These are phyloP conservation scores for Fusarium equiseti DNA, from an alignment of 2,329 filamentous ascomycete species.

Conservation along the genomic window DNA sequence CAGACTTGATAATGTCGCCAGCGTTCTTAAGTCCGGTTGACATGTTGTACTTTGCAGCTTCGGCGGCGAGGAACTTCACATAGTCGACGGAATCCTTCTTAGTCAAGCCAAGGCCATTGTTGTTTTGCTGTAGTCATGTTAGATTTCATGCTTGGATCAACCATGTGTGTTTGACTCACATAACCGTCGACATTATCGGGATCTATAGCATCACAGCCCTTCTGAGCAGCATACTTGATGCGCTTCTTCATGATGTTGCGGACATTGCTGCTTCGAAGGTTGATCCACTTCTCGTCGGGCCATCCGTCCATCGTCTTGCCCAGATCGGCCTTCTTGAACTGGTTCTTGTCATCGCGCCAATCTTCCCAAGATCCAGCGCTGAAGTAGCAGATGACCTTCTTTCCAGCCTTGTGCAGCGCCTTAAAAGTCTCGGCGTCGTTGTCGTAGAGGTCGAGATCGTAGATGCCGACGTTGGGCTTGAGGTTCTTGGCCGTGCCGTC, in stretches of 20 bases:
- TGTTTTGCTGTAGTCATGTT: conserved; percentile 59
- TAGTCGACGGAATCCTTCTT: conserved; percentile 67
- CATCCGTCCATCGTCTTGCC: conserved; percentile 72
- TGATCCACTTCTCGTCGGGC: conserved; percentile 75
- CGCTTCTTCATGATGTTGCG: conserved; percentile 72
- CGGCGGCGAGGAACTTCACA: conserved; percentile 69
- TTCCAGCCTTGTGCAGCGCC: conserved; percentile 67
- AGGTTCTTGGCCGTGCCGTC: conserved; percentile 47
- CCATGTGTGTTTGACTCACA: conserved; percentile 51
- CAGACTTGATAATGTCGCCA: conserved; percentile 65
- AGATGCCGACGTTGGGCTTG: conserved; percentile 63
- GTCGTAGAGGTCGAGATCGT: conserved; percentile 67
- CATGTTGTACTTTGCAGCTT: conserved; percentile 66
- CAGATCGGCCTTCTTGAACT: conserved; percentile 67
- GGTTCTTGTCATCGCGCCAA: conserved; percentile 67
- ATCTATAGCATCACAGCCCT: conserved; percentile 77
- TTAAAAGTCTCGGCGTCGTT: conserved; percentile 59
- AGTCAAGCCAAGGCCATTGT: conserved; percentile 72
- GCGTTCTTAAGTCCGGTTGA: conserved; percentile 78
- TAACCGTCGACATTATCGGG: conserved; percentile 79
- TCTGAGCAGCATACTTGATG: conserved; percentile 68
- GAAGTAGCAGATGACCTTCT: conserved; percentile 81
- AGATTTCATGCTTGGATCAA: background rate
- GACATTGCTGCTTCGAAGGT: conserved; percentile 68
- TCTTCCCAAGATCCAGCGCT: conserved; percentile 77